Percentiles rank a stretch among this genome's conserved stretches.
These are phyloP conservation scores for Hordeum vulgare DNA, from an alignment of 176 grass and related monocot genomes.

Conservation along the genomic window MorexV3_pseudomolecules_assembly NC_058524.1:568299764-568300263, in stretches of 20 bases:
- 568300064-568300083: constrained; percentile 5
- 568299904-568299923: too few species aligned
- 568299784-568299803: too few species aligned
- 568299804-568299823: too few species aligned
- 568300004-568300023: background rate
- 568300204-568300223: background rate
- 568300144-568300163: constrained; percentile 91
- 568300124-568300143: constrained; percentile 94
- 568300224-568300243: constrained; percentile 7
- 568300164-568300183: constrained; percentile 82
- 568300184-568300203: background rate
- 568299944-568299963: background rate
- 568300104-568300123: constrained; percentile 60
- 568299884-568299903: too few species aligned
- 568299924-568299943: background rate
- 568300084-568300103: background rate
- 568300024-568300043: background rate
- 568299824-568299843: too few species aligned
- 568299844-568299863: too few species aligned
- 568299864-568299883: too few species aligned
- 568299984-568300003: background rate
- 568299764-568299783: too few species aligned
- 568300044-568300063: background rate
- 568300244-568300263: constrained; percentile 63
- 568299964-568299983: background rate